phyloP scores from a whole-genome alignment of 2,329 filamentous ascomycete species.

The Cadophora sp. region DNA sequence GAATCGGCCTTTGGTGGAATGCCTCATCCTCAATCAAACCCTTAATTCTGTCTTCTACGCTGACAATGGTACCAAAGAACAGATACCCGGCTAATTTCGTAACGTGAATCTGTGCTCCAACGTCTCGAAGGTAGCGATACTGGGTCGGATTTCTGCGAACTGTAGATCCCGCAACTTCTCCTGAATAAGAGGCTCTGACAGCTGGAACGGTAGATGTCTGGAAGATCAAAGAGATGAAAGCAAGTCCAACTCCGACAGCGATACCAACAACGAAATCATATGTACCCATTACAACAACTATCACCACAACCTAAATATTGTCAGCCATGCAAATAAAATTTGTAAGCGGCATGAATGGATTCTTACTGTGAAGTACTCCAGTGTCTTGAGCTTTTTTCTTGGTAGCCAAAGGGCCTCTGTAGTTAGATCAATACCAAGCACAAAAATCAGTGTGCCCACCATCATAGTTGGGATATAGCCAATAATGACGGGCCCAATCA shows the following conservation, averaged over 20 bases:
- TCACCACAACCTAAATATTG: constrained; percentile 70
- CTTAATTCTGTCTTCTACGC: constrained; percentile 88
- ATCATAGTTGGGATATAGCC: constrained; percentile 97
- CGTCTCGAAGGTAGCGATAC: constrained; percentile 82
- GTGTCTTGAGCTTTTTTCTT: constrained; percentile 82
- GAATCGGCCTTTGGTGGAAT: constrained; percentile 80
- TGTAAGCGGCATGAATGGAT: background rate
- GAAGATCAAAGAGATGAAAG: constrained; percentile 88
- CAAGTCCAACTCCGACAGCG: constrained; percentile 86
- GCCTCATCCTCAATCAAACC: constrained; percentile 81
- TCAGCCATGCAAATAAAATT: constrained; percentile 34
- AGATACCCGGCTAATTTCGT: constrained; percentile 93
- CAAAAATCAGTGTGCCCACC: constrained; percentile 92
- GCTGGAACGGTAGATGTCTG: constrained; percentile 91
- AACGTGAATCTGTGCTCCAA: constrained; percentile 86
- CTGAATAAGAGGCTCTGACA: constrained; percentile 88
- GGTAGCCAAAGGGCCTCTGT: constrained; percentile 89
- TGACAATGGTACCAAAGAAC: constrained; percentile 98
- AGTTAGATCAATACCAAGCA: constrained; percentile 91
- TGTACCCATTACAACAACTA: constrained; percentile 93
- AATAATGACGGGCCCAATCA: constrained; percentile 85
- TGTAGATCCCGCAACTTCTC: constrained; percentile 87
- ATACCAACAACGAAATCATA: constrained; percentile 98
- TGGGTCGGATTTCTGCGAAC: constrained; percentile 91
- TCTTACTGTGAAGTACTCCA: constrained; percentile 85